These are phyloP conservation scores for Colletotrichum coccodes DNA, from an alignment of 2,329 filamentous ascomycete genomes.

Conservation along the genomic window DNA sequence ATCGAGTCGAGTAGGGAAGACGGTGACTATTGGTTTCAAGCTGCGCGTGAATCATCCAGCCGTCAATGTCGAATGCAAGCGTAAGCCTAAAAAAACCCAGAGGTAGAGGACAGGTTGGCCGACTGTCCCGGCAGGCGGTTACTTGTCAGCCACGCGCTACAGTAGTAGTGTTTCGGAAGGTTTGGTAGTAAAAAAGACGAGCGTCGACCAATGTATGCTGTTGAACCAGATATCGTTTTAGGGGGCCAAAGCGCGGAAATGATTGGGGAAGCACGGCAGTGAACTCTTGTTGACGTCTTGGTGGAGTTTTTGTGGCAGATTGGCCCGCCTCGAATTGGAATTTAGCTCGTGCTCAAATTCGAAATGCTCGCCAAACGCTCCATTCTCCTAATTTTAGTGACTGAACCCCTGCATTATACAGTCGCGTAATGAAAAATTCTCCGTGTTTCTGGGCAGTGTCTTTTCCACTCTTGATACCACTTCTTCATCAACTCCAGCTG, in stretches of 20 bases:
- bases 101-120: slow-evolving; percentile 20
- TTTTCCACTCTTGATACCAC: slow-evolving; percentile 17
- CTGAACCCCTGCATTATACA: slow-evolving; percentile 10
- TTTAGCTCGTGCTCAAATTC: slow-evolving; percentile 1
- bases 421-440: background rate
- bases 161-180: slow-evolving; percentile 10
- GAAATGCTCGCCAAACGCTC: slow-evolving; percentile 5
- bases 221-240: slow-evolving; percentile 24
- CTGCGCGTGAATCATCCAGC: background rate
- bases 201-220: background rate
- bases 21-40: background rate
- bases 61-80: slow-evolving; percentile 13
- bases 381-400: slow-evolving; percentile 28
- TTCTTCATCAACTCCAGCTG: background rate
- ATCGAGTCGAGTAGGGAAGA: background rate
- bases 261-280: slow-evolving; percentile 7
- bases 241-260: slow-evolving; percentile 18
- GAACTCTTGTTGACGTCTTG: slow-evolving; percentile 17
- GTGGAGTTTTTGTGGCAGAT: slow-evolving; percentile 16
- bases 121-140: background rate
- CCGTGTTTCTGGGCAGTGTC: slow-evolving; percentile 17
- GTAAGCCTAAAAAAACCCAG: background rate
- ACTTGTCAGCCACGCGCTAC: slow-evolving; percentile 17
- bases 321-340: slow-evolving; percentile 4
- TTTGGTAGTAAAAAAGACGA: slow-evolving; percentile 9